Evolutionary conservation across 768 basidiomycete species (phyloP), one percentile per base, ranked within the genome.

Genomic region (Trametes cingulata): DNA sequence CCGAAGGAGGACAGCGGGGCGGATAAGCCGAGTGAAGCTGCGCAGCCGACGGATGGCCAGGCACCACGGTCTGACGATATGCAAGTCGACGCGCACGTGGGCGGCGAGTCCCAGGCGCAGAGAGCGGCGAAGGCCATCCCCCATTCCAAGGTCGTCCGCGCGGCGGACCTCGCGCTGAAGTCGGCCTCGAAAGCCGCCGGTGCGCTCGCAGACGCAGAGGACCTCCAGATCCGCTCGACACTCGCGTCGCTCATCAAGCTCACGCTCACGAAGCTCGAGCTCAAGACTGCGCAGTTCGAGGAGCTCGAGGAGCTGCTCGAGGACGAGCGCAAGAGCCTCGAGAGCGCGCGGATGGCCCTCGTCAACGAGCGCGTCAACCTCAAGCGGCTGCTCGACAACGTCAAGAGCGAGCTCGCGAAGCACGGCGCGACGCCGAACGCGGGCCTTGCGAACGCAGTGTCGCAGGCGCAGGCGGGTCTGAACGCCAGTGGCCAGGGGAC

Each of bases 221-320:
- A 96, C 65, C 72, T 78, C 0, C 87, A 91, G 60, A 91, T 99
- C 56, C 85, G 87, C 36, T 78, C 82, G 58, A 82, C 89, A 1
- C 85, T 98, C 47, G 85, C 93, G 2, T 83, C 86, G 37, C 81
- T 99, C 59, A 91, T 99, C 75, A 89, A 92, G 74, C 80, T 91
- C 56, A 92, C 82, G 60, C 80, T 83, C 67, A 92, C 82, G 48
- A 98, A 98, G 74, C 85, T 98, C 37, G 95, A 98, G 69, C 78
- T 96, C 54, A 98, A 99, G 80, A 91, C 95, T 86, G 76, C 84
- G 1, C 92, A 95, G 72, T 98, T 98, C 68, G 97, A 98, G 71
- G 88, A 93, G 72, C 78, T 99, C 58, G 97, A 99, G 71, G 89
- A 91, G 48, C 77, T 94, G 9, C 77, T 99, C 52, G 97, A 98